Conservation (phyloP, 768 basidiomycete genomes). For the Tulasnella sp. region DNA sequence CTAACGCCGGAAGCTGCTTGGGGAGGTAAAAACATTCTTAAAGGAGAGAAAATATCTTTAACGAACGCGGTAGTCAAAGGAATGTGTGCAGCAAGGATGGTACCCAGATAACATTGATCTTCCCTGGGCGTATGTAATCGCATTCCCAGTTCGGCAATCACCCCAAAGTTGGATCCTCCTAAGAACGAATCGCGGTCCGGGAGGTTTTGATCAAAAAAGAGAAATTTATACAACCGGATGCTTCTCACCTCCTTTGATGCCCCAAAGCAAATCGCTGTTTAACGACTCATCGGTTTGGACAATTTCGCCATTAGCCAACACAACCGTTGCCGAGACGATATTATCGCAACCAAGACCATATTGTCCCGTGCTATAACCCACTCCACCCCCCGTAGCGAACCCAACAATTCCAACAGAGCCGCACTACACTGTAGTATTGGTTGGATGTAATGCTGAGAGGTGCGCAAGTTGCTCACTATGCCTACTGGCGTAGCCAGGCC, state of each 20-base stretch:
- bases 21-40: background rate
- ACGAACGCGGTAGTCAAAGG: background rate
- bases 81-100: background rate
- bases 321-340: constrained; percentile 8
- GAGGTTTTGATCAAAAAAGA: too few species aligned
- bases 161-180: constrained; percentile 14
- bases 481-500: background rate
- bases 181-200: too few species aligned
- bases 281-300: background rate
- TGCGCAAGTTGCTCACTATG: background rate
- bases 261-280: constrained; percentile 11
- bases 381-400: background rate
- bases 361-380: background rate
- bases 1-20: background rate
- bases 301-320: constrained; percentile 12
- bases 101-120: constrained; percentile 1
- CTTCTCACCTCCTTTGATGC: constrained; percentile 1
- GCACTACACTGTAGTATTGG: background rate
- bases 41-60: background rate
- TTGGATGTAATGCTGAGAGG: background rate
- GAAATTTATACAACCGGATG: too few species aligned
- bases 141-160: constrained; percentile 2
- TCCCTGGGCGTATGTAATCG: background rate
- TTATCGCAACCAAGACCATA: constrained; percentile 10
- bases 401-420: background rate